Evolutionary conservation across 2,329 filamentous ascomycete species (phyloP).

Genomic region (Pestalotiopsis sp.): DNA sequence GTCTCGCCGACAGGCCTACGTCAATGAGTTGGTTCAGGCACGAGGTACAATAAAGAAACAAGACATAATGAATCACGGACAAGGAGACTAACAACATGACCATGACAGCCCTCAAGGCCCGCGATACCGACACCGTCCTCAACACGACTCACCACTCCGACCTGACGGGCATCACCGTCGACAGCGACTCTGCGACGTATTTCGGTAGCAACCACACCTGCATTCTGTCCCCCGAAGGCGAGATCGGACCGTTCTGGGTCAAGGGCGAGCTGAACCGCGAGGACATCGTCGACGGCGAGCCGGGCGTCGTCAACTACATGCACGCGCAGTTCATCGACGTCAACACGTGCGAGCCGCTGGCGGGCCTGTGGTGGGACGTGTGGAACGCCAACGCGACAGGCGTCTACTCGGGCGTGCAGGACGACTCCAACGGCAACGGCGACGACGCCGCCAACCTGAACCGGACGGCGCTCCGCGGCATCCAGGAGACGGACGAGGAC

Average conservation of each 20-base stretch:
- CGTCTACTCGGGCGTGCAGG: slow-evolving; percentile 47
- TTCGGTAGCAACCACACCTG: slow-evolving; percentile 47
- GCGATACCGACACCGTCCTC: background rate
- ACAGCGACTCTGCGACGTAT: slow-evolving; percentile 26
- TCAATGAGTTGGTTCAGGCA: background rate
- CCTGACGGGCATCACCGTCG: slow-evolving; percentile 4
- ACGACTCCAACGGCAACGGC: slow-evolving; percentile 42
- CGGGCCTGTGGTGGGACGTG: slow-evolving; percentile 50
- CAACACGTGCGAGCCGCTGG: slow-evolving; percentile 52
- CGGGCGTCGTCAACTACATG: slow-evolving; percentile 48
- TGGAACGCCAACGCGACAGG: slow-evolving; percentile 50
- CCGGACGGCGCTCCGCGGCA: slow-evolving; percentile 41
- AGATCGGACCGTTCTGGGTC: slow-evolving; percentile 57
- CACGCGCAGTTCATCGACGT: slow-evolving; percentile 57
- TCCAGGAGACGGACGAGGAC: slow-evolving; percentile 18
- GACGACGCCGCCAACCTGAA: slow-evolving; percentile 38
- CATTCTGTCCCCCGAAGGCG: slow-evolving; percentile 53
- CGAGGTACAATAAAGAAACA: background rate
- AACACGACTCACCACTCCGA: slow-evolving; percentile 7
- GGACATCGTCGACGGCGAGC: slow-evolving; percentile 48
- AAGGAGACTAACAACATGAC: background rate
- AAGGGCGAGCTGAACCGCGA: slow-evolving; percentile 50
- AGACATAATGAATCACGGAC: background rate
- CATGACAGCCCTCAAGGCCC: background rate
- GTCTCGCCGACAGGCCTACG: background rate